Base-by-base conservation (phyloP, 805 yeast species). In the Groenewaldozyma tartarivorans region DNA sequence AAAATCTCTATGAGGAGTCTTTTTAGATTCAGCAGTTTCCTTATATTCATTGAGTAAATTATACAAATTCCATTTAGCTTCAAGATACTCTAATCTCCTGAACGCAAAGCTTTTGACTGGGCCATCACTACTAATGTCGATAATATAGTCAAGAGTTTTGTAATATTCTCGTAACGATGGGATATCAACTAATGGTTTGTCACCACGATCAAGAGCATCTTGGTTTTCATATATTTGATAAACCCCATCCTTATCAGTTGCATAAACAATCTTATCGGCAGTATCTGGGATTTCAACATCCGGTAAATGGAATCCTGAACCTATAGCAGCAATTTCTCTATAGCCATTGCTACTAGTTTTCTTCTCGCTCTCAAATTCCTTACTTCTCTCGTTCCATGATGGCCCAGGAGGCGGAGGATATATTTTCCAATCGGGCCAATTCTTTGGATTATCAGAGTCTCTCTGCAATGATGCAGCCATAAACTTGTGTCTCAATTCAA, bases 61-160 rank as follows among this genome's bases (percentile, higher is more conserved):
- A 65, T 90, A 92, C 63, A 92, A 63, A 60, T 88, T 86, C 97
- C 97, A 92, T 57, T 88, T 85, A 20, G 97, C 96, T 60, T 92
- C 98, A 41, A 92, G 68, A 57, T 86, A 94, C 64, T 90, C 94
- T 51, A 92, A 67, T 54, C 98, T 74, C 59, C 90, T 79, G 63
- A 86, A 92, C 0, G 98, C 96, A 69, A 92, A 92, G 13, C 95
- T 83, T 62, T 92, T 92, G 13, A 94, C 77, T 4, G 99, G 98
- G 0, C 99, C 99, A 62, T 88, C 96, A 3, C 92, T 79, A 5
- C 95, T 80, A 36, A 85, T 71, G 9, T 71, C 62, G n/a, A 76
- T 72, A 49, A 92, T 74, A 43, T 69, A 74, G 40, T 82, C 92
- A 53, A 87, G 63, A 60, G 90, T 98, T 49, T 75, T 62, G 61